Percentiles rank a stretch among this genome's conserved stretches.
Evolutionary conservation across 148 eudicot species (phyloP).

Genomic region (Cornus suecica): DNA sequence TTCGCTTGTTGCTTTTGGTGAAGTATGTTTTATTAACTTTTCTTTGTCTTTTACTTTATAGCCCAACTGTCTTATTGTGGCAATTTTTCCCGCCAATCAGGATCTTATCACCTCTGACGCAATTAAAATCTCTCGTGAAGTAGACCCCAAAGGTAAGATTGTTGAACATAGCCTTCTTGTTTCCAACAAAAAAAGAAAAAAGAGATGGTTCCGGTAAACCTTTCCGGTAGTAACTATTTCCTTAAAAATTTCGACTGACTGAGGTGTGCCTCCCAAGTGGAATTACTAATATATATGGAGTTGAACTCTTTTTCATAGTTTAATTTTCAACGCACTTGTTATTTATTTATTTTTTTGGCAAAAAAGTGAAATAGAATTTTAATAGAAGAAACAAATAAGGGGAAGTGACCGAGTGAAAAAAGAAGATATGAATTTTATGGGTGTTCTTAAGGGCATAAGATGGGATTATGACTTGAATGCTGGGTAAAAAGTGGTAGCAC

Average conservation of each 20-base stretch:
- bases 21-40: slow-evolving; percentile 2
- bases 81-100: slow-evolving; percentile 78
- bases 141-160: slow-evolving; percentile 62
- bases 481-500: too few relatives aligned
- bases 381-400: too few relatives aligned
- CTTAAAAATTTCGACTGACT: too few relatives aligned
- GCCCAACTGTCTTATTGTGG: slow-evolving; percentile 73
- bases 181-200: not conserved
- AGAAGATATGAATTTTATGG: too few relatives aligned
- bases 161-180: not conserved
- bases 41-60: slow-evolving; percentile 31
- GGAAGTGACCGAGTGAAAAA: too few relatives aligned
- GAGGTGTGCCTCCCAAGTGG: not conserved
- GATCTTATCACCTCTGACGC: slow-evolving; percentile 84
- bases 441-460: too few relatives aligned
- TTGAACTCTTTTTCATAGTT: too few relatives aligned
- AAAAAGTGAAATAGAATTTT: too few relatives aligned
- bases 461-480: too few relatives aligned
- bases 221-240: not conserved
- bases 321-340: too few relatives aligned
- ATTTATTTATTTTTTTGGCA: too few relatives aligned
- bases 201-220: not conserved
- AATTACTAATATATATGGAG: not conserved
- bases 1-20: not conserved
- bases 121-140: slow-evolving; percentile 69